phyloP scores from a whole-genome alignment of 1,284 basidiomycete species.

The Moesziomyces parantarcticus region DNA sequence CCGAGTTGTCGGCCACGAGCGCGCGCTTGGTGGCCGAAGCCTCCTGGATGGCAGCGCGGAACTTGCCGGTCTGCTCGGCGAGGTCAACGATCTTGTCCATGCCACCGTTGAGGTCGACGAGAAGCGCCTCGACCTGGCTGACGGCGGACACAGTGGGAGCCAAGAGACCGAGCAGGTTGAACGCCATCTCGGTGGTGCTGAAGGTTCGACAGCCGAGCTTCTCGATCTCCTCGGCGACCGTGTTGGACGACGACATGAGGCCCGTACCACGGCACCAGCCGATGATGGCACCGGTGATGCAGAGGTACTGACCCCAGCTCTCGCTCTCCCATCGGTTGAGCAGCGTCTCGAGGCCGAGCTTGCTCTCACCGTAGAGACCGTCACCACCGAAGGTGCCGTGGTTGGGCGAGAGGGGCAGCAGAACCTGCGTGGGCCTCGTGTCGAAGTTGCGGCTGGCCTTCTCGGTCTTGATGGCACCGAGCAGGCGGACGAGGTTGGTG shows the following conservation, averaged over 20 bases:
- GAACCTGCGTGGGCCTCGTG: conserved; percentile 96
- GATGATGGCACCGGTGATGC: conserved; percentile 96
- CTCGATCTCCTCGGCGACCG: conserved; percentile 93
- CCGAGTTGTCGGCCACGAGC: conserved; percentile 90
- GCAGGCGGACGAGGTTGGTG: conserved; percentile 88
- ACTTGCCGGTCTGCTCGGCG: conserved; percentile 68
- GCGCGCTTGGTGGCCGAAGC: conserved; percentile 92
- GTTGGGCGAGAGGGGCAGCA: conserved; percentile 95
- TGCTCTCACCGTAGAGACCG: conserved; percentile 96
- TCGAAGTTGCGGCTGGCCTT: conserved; percentile 96
- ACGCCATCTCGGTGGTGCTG: conserved; percentile 99
- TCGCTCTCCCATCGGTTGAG: conserved; percentile 98
- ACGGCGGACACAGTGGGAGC: conserved; percentile 99
- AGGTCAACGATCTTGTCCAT: conserved; percentile 70
- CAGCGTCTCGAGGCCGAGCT: conserved; percentile 95
- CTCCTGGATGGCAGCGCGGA: conserved; percentile 79
- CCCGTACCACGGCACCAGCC: conserved; percentile 90
- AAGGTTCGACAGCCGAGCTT: conserved; percentile 94
- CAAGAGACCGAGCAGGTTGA: conserved; percentile 97
- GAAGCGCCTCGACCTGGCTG: conserved; percentile 98
- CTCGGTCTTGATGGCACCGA: conserved; percentile 96
- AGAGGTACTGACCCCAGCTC: conserved; percentile 95
- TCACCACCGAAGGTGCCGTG: conserved; percentile 98
- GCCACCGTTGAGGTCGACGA: conserved; percentile 88
- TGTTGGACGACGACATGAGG: conserved; percentile 94